Evolutionary conservation across 2,329 filamentous ascomycete genomes (phyloP).

Genomic region (Penicillium sp.): DNA sequence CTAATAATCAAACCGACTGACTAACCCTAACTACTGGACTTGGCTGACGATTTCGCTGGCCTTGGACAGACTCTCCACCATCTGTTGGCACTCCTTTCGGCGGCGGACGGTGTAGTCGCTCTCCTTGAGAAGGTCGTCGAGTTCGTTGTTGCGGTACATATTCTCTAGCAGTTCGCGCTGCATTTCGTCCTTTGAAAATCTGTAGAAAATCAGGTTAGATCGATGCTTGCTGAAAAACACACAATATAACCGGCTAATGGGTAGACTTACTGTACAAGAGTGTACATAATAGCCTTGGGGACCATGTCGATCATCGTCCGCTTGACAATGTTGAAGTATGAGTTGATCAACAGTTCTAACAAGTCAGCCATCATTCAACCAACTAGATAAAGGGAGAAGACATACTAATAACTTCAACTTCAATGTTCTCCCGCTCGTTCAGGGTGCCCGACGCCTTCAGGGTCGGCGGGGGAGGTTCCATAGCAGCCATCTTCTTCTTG

Average conservation of each 20-base stretch:
- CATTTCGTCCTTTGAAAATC: constrained; percentile 97
- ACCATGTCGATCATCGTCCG: constrained; percentile 99
- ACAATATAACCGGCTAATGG: neutral
- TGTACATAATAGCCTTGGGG: constrained; percentile 98
- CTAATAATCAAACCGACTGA: constrained; percentile 10
- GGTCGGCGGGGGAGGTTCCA: constrained; percentile 89
- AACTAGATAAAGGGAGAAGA: constrained; percentile 21
- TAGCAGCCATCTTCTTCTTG: constrained; percentile 99
- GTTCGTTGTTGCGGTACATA: constrained; percentile 87
- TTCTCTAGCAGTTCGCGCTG: constrained; percentile 93
- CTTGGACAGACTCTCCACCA: constrained; percentile 88
- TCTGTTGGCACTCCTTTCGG: constrained; percentile 97
- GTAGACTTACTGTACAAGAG: constrained; percentile 77
- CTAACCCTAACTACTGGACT: constrained; percentile 46
- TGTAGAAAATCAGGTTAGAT: constrained; percentile 32
- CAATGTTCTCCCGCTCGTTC: constrained; percentile 88
- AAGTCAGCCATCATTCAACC: constrained; percentile 10
- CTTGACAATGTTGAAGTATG: constrained; percentile 97
- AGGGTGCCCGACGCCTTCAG: constrained; percentile 92
- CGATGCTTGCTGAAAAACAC: neutral
- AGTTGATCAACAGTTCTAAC: constrained; percentile 85
- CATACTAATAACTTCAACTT: constrained; percentile 97
- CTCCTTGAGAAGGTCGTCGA: constrained; percentile 95
- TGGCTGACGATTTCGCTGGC: constrained; percentile 95
- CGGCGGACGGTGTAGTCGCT: constrained; percentile 93